phyloP scores from a whole-genome alignment of 495 filamentous ascomycete species.

The Tetracladium marchalianum region DNA sequence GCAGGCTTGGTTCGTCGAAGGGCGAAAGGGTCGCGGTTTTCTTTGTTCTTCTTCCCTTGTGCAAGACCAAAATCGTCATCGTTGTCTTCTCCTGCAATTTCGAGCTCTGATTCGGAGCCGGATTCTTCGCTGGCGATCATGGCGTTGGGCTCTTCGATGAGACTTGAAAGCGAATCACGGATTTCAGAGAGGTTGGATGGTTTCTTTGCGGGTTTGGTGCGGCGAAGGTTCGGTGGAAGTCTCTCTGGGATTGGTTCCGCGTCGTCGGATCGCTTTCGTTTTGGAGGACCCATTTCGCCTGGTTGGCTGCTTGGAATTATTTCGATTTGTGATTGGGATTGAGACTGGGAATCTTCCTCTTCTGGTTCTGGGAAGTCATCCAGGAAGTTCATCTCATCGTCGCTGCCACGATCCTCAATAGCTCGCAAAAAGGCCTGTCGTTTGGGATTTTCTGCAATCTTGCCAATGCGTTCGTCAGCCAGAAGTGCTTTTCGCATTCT shows the following conservation, averaged over 20 bases:
- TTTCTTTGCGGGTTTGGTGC: constrained; percentile 51
- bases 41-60: constrained; percentile 22
- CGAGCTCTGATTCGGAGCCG: constrained; percentile 21
- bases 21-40: constrained; percentile 19
- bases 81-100: constrained; percentile 30
- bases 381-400: constrained; percentile 71
- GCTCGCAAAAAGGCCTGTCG: constrained; percentile 81
- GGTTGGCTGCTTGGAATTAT: constrained; percentile 38
- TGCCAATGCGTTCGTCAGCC: constrained; percentile 81
- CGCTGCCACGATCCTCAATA: constrained; percentile 73
- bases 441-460: constrained; percentile 84
- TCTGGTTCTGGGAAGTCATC: constrained; percentile 41
- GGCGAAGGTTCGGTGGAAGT: constrained; percentile 52
- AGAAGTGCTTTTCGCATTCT: constrained; percentile 86
- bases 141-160: constrained; percentile 66
- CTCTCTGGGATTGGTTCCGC: constrained; percentile 39
- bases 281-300: constrained; percentile 23
- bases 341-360: constrained; percentile 34
- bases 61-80: constrained; percentile 24
- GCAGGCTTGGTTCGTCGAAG: constrained; percentile 40
- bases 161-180: constrained; percentile 65
- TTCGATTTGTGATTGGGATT: constrained; percentile 22
- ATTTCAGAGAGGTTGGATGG: constrained; percentile 68
- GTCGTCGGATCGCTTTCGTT: constrained; percentile 46
- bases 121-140: constrained; percentile 28